A percentile compares a stretch with the other conserved stretches of the same genome.
These are phyloP conservation scores for Solanum hybrid DNA, from an alignment of 305 asterid genomes.

Conservation along the genomic window DNA sequence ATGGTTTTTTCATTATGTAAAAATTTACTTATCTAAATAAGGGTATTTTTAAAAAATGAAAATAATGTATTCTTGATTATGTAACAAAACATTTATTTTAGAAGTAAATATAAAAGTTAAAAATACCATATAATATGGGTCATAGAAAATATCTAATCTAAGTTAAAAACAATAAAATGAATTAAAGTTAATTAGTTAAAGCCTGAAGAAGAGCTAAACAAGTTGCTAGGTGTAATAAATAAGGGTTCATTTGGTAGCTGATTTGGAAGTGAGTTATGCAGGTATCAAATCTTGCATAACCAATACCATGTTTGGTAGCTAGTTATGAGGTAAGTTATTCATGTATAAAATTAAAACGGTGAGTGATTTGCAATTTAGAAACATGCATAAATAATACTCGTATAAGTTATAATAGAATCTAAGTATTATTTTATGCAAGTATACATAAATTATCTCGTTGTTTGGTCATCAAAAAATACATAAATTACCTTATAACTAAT, in stretches of 20 bases:
- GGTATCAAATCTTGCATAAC: not conserved
- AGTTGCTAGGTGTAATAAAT: not conserved
- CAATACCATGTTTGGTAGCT: not conserved
- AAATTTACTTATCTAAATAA: not conserved
- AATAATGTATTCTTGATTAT: not conserved
- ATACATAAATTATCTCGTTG: not conserved
- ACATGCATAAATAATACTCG: not conserved
- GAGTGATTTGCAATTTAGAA: not conserved
- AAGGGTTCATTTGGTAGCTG: not conserved
- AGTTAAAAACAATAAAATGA: not conserved
- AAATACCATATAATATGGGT: not conserved
- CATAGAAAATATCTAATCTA: not conserved
- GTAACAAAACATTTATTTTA: not conserved
- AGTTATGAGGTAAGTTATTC: not conserved
- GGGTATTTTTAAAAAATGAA: not conserved
- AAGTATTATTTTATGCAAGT: not conserved
- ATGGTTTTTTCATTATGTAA: not conserved
- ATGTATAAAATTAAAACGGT: not conserved
- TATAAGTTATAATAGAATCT: not conserved
- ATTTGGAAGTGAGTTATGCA: not conserved
- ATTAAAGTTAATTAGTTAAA: not conserved
- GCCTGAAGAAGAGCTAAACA: not conserved
- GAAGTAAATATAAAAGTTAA: not conserved
- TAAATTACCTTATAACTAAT: not conserved
- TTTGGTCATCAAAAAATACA: not conserved